Base-by-base conservation (phyloP, 805 yeast genomes). In the Kuraishia molischiana region DNA sequence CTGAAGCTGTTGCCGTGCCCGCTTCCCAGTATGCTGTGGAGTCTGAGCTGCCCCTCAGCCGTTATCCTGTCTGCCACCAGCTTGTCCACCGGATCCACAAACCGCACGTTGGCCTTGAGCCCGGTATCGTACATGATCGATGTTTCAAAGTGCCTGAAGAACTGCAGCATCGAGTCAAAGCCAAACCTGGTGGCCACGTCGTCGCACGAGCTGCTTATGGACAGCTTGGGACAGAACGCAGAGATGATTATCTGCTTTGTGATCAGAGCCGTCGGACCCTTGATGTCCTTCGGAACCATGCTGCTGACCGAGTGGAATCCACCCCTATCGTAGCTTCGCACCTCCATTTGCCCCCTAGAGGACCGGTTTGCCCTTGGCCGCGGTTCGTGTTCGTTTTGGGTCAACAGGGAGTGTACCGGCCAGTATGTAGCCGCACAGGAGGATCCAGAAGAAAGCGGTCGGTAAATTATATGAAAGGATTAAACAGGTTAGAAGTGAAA, bases 171-270 rank as follows among this genome's bases (percentile, higher is more conserved):
- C 17, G 35, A 40, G 10, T 19, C 15, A 15, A 45, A 48, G 4
- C 53, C 53, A 38, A 48, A 41, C 9, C 24, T 28, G 4, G 22
- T 21, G 4, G 56, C 54, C 10, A 52, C 34, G 2, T 32, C 41
- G 36, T 54, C 47, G 3, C 59, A 54, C 2, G 61, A 47, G 2
- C 58, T 43, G 4, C 47, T 38, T 8, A 59, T 60, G 3, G 61
- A 48, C 13, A 59, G 43, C 39, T 51, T 58, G 19, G 64, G 64
- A 15, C 58, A 51, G 43, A 44, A 57, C 29, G 47, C 48, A 10
- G 48, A 54, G 2, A 52, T 36, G 3, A 60, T 43, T 31, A 55
- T 19, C 36, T 56, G 61, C 31, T 52, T 54, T 13, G 49, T 41
- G 5, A 49, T 36, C 15, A 49, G 39, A 2, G 62, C 44, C 3